Base-by-base conservation (phyloP, 192 early-diverging fungal species). In the Umbelopsis sp. region DNA sequence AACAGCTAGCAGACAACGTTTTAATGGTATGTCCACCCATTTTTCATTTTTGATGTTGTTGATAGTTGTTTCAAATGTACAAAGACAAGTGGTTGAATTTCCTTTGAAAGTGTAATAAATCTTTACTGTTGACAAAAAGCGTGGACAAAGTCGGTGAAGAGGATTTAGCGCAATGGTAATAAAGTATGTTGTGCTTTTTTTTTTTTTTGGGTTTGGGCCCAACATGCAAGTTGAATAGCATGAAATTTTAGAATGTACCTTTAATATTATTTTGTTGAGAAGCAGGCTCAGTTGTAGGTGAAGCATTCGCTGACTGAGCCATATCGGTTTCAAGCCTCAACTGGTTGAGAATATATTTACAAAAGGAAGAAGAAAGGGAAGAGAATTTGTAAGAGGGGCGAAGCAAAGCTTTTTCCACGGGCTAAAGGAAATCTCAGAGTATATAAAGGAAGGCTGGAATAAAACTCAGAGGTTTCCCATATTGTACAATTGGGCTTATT, bases 61-160 rank as follows among this genome's bases (percentile, higher is more conserved):
- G 21, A 71, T 11, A 11, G 4, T 3, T 0, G 47, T 71, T 46
- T 71, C 70, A 49, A 71, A 71, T 21, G 70, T 48, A 20, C 70
- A 71, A 18, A 71, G 46, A 58, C 70, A 71, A 37, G 53, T 71
- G 58, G 70, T 49, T 12, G 55, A 45, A 15, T 45, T 45, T 16
- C 48, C 70, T 37, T 71, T 71, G 22, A 71, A 71, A 6, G 55
- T 48, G 35, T 71, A 71, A 71, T 44, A 71, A 15, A 71, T 46
- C 64, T 71, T 71, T 12, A 71, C 70, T 71, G 65, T 4, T 12
- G 15, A 30, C 20, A 12, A 33, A 55, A 12, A 30, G 25, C 7
- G 23, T 55, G 30, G 49, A 21, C 20, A 2, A 1, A 21, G 49
- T 1, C n/a, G 49, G 7, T 1, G 2, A 21, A 8, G 49, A 21